phyloP scores from a whole-genome alignment of 2,329 filamentous ascomycete species.

The Metarhizium humberi region DNA sequence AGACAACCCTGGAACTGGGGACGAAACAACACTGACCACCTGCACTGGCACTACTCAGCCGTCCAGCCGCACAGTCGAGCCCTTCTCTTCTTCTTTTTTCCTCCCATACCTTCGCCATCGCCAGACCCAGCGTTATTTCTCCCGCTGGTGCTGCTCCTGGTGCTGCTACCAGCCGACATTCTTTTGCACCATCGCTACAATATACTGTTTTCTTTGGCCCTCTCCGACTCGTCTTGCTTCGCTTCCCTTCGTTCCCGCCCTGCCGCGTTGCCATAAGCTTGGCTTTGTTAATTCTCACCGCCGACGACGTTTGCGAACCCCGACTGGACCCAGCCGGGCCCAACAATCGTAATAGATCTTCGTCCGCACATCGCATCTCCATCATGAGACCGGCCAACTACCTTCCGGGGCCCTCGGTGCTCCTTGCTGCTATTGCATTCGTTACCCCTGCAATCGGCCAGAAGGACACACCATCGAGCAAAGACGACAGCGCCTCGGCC shows the following conservation, averaged over 20 bases:
- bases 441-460: slow-evolving; percentile 24
- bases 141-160: neutral
- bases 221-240: neutral
- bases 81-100: neutral
- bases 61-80: neutral
- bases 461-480: slow-evolving; percentile 8
- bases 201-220: neutral
- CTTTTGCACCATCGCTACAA: neutral
- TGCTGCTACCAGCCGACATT: neutral
- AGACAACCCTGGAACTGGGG: neutral
- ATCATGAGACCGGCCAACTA: slow-evolving; percentile 19
- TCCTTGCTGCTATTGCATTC: slow-evolving; percentile 19
- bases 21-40: neutral
- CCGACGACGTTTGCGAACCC: neutral
- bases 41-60: neutral
- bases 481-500: slow-evolving; percentile 8
- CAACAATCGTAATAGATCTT: neutral
- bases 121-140: neutral
- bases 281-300: neutral
- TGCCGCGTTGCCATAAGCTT: neutral
- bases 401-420: slow-evolving; percentile 15
- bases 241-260: neutral
- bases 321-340: neutral
- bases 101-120: neutral
- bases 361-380: neutral